Base-by-base conservation (phyloP, 2,329 filamentous ascomycete genomes). In the Phialocephala sp. region DNA sequence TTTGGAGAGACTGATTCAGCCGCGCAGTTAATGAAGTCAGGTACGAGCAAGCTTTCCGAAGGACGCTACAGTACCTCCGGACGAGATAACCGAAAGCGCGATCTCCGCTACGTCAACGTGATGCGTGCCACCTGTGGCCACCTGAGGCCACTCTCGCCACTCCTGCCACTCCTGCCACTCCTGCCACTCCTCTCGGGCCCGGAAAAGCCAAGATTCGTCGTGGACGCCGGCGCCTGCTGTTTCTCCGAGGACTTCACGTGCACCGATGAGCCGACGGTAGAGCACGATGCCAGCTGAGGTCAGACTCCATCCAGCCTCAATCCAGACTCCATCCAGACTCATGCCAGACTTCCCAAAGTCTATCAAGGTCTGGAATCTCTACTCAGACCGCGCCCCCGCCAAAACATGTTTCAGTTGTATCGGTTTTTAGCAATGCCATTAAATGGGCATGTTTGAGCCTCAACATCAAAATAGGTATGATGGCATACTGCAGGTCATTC, bases 401-500 rank as follows among this genome's bases (percentile, higher is more conserved):
- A 11, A 14, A 24, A 52, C 20, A 52, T 27, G 47, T 52, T 52
- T 11, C 22, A 45, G 43, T n/a, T 45, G 43, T 8, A 11, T 12
- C 9, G 3, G 15, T 18, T 18, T 12, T 20, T 15, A 27, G 8
- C 20, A 24, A 11, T 24, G 9, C 20, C 12, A 27, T 27, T 5
- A 12, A 12, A 41, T 43, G 12, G 27, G 27, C n/a, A 39, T 39
- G 8, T 8, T 36, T 14, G 39, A 63, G 54, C 35, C 54, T 58
- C 52, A 57, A 35, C 12, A 20, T 57, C 55, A 41, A 18, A 41
- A 32, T 32, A 32, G 27, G 27, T 36, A 36, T 60, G 52, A 47
- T 63, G 60, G 36, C 39, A 56, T 37, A 32, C 60, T 63, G 60
- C 60, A 63, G 32, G 39, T 50, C 52, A 63, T 47, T 47, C 52